Conservation (phyloP, 1,284 basidiomycete species). For the Laetiporus sulphureus region DNA sequence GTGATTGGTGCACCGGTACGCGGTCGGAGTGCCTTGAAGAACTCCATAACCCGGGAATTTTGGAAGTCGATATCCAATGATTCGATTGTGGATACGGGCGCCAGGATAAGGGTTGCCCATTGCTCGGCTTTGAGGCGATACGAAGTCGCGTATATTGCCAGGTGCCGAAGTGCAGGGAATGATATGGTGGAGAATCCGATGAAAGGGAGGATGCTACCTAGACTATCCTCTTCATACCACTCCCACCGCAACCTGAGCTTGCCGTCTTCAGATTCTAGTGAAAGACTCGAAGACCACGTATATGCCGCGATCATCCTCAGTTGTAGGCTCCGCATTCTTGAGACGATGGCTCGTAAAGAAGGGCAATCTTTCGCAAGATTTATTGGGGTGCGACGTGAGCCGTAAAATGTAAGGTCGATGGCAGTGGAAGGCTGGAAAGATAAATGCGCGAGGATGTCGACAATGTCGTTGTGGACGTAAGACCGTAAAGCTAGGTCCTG, state of each 20-base stretch:
- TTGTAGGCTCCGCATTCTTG: background rate
- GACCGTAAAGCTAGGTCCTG: background rate
- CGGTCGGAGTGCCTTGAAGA: constrained; percentile 1
- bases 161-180: constrained; percentile 1
- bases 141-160: constrained; percentile 2
- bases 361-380: constrained; percentile 2
- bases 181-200: constrained; percentile 3
- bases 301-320: background rate
- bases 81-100: background rate
- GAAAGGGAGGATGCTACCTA: background rate
- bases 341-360: constrained; percentile 1
- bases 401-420: constrained; percentile 2
- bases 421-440: constrained; percentile 2
- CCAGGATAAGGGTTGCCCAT: constrained; percentile 5
- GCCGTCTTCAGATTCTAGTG: background rate
- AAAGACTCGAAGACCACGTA: constrained; percentile 1
- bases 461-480: background rate
- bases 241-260: constrained; percentile 4
- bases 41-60: constrained; percentile 3
- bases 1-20: background rate
- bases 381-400: background rate
- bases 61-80: constrained; percentile 2
- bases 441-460: background rate
- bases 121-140: background rate
- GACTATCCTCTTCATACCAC: background rate